Conservation (phyloP, 169 alveolate species). For the Amoebophrya sp. region DNA sequence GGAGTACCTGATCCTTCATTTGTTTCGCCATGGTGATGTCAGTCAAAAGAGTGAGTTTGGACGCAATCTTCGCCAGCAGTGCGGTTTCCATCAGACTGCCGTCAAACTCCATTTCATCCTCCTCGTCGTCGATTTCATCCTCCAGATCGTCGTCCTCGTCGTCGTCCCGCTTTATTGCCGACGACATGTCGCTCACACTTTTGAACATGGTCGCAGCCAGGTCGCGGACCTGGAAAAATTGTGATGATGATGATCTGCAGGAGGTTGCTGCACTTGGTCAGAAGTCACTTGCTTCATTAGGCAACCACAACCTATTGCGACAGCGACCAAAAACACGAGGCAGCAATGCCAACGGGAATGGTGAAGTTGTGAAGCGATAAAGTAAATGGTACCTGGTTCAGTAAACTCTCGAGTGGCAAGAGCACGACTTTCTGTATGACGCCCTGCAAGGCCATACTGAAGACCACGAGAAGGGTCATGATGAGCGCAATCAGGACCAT, state of each 20-base stretch:
- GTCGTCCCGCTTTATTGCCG: neutral
- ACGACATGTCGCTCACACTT: neutral
- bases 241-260: neutral
- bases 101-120: neutral
- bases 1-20: neutral
- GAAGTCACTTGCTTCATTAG: too few relatives aligned
- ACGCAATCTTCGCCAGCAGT: neutral
- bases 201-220: neutral
- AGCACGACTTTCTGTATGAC: neutral
- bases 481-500: neutral
- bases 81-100: neutral
- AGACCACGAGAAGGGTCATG: neutral
- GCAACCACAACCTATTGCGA: too few relatives aligned
- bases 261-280: too few relatives aligned
- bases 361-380: too few relatives aligned
- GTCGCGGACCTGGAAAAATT: neutral
- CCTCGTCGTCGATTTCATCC: neutral
- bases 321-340: too few relatives aligned
- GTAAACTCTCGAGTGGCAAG: too few relatives aligned
- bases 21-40: slow-evolving; percentile 26
- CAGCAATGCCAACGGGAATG: too few relatives aligned
- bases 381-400: too few relatives aligned
- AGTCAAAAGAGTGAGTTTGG: neutral
- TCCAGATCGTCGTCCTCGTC: neutral
- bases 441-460: neutral